Evolutionary conservation across 2,329 filamentous ascomycete species (phyloP), one percentile per base, ranked within the genome.

Genomic region (Neoscytalidium dimidiatum): DNA sequence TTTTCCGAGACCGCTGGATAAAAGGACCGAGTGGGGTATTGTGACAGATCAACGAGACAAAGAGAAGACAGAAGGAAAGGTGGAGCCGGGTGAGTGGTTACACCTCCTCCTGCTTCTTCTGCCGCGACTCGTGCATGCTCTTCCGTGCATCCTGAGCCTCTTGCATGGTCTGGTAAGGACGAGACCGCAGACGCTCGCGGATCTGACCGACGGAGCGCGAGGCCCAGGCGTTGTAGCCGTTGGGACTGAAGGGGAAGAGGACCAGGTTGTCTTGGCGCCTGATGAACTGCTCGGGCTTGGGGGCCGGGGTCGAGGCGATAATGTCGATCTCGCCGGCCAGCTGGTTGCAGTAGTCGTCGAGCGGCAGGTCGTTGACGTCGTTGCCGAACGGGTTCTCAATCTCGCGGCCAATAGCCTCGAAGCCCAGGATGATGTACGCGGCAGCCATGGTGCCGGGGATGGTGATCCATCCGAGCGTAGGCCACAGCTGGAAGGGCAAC

Each of bases 341-440:
- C 72, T 93, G 90, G 41, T 88, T 84, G 78, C 92, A 95, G 81
- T 88, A 96, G 14, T 83, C 80, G 73, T 94, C 92, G 2, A 94
- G 83, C 0, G 90, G 90, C 46, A 94, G 80, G 76, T 94, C 91
- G 73, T 94, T 94, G 70, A 92, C 90, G 68, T 94, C 91, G 68
- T 88, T 83, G 64, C 91, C 91, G 75, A 94, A 94, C 7, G 91
- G 91, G 72, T 94, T 92, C 77, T 94, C 91, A 68, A 94, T 89
- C 78, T 94, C 90, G 68, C 86, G 86, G 44, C 91, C 91, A 71
- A 94, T 93, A 69, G 84, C 82, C 4, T 86, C 83, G 49, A 94
- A 85, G 41, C 90, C 90, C 68, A 94, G 85, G 73, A 94, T 92
- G 70, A 94, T 93, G 77, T 93, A 93, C 3, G 89, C 87, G 2